Base-by-base conservation (phyloP, 345 rosid genomes). In the Arabidopsis arenosa region DNA sequence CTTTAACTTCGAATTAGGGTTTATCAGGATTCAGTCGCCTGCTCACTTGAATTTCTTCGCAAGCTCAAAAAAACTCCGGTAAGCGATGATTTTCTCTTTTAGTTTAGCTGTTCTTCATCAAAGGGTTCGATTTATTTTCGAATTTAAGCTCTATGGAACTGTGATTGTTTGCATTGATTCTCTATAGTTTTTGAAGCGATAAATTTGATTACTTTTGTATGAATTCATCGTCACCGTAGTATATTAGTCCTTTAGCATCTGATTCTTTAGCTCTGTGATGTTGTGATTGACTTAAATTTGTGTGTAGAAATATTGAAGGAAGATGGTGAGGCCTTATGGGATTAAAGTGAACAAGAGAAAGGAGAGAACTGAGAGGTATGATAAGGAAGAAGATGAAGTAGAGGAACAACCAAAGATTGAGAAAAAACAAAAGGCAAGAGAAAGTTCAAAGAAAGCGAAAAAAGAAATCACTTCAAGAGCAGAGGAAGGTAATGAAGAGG, bases 271-370 rank as follows among this genome's bases (percentile, higher is more conserved):
- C 52, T 60, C 30, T 9, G n/a, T 9, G 14, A 3, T 48, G 47
- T 63, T 53, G 10, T 68, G 45, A 59, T 75, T 13, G 23, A 5
- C 39, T 71, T 65, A 6, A 63, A 47, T 44, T 48, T 13, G 41
- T 66, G 72, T 57, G 48, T 14, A 44, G 48, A 4, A 43, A 13
- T n/a, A 13, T 57, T 35, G 15, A 13, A 53, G 49, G 68, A 75
- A 78, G 53, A 93, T 93, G 97, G 93, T 86, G 79, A 62, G 93
- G 84, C 85, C 86, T 2, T 89, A 80, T 65, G 86, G 81, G 54
- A 61, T 85, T 17, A 91, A 91, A 64, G 88, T 88, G 79, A 73
- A 84, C 59, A 92, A 87, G 84, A 79, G 84, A 73, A 88, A 85
- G 88, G 86, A 84, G 78, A 88, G 78, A 77, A 64, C 48, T 44